A percentile compares a stretch with the other conserved stretches of the same genome.
Conservation (phyloP, 768 basidiomycete species). For the Mycena epipterygia region DNA sequence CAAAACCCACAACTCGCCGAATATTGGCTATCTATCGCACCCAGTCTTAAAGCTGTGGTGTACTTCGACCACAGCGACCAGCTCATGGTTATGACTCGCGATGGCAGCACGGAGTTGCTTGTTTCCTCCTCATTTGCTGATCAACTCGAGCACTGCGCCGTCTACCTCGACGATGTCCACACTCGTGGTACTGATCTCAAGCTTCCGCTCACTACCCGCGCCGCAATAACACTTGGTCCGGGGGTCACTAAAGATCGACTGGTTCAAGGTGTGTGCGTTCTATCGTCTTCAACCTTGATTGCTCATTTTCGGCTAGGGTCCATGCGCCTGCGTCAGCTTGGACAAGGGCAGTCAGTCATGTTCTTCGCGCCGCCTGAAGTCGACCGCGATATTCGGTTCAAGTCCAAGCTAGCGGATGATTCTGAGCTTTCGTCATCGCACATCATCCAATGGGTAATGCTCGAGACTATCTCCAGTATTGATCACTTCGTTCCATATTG, state of each 20-base stretch:
- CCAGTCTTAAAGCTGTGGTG: slow-evolving; percentile 54
- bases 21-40: slow-evolving; percentile 53
- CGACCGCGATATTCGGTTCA: slow-evolving; percentile 46
- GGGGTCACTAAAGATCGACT: slow-evolving; percentile 66
- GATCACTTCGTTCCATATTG: slow-evolving; percentile 7
- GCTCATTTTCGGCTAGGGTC: slow-evolving; percentile 51
- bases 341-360: slow-evolving; percentile 60
- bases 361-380: slow-evolving; percentile 62
- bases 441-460: slow-evolving; percentile 60
- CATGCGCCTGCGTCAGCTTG: slow-evolving; percentile 66
- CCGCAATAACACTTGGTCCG: slow-evolving; percentile 63
- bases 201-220: slow-evolving; percentile 55
- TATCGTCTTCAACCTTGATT: neutral
- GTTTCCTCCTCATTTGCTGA: slow-evolving; percentile 52
- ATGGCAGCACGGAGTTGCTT: slow-evolving; percentile 51
- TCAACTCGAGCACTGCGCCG: slow-evolving; percentile 51
- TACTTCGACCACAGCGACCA: slow-evolving; percentile 57
- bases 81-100: slow-evolving; percentile 50
- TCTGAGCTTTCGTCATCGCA: slow-evolving; percentile 41
- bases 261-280: slow-evolving; percentile 56
- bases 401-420: slow-evolving; percentile 24
- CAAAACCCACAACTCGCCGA: slow-evolving; percentile 55
- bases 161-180: slow-evolving; percentile 69
- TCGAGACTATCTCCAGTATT: slow-evolving; percentile 8
- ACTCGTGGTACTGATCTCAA: slow-evolving; percentile 67